phyloP scores from a whole-genome alignment of 108 stramenopile species.

The Fragilaria radians region DNA sequence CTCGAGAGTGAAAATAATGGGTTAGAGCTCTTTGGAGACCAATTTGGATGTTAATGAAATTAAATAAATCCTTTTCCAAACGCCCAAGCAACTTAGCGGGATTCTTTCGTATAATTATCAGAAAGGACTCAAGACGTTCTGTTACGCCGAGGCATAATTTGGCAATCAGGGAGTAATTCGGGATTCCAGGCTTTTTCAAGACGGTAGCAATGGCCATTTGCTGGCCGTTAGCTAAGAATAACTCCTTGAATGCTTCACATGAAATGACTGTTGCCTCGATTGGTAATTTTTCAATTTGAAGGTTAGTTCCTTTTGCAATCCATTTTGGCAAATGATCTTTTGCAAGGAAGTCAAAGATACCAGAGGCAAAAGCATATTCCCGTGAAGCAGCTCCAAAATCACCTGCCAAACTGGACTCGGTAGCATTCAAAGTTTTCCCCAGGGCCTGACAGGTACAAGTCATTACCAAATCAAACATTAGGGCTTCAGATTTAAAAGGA shows the following conservation, averaged over 20 bases:
- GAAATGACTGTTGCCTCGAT: constrained; percentile 60
- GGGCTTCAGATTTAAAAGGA: constrained; percentile 68
- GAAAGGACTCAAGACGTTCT: constrained; percentile 66
- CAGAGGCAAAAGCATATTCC: constrained; percentile 69
- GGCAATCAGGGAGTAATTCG: constrained; percentile 73
- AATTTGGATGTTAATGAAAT: constrained; percentile 68
- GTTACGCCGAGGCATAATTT: constrained; percentile 69
- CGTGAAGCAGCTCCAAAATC: constrained; percentile 70
- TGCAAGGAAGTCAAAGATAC: constrained; percentile 61
- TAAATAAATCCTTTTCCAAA: constrained; percentile 72
- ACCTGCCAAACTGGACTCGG: constrained; percentile 59
- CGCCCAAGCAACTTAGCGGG: constrained; percentile 51
- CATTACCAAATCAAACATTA: constrained; percentile 86
- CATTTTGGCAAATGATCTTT: constrained; percentile 72
- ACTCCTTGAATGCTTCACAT: constrained; percentile 49
- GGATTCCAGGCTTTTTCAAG: constrained; percentile 67
- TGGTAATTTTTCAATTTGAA: constrained; percentile 52
- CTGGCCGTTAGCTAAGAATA: constrained; percentile 79
- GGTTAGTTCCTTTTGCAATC: constrained; percentile 68
- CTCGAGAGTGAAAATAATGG: constrained; percentile 70
- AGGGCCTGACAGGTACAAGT: constrained; percentile 61
- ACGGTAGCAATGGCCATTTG: constrained; percentile 89
- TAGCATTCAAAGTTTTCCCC: constrained; percentile 65
- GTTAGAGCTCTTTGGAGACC: constrained; percentile 56
- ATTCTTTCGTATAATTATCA: constrained; percentile 51